Base-by-base conservation (phyloP, 768 basidiomycete genomes). In the Trametes punicea region DNA sequence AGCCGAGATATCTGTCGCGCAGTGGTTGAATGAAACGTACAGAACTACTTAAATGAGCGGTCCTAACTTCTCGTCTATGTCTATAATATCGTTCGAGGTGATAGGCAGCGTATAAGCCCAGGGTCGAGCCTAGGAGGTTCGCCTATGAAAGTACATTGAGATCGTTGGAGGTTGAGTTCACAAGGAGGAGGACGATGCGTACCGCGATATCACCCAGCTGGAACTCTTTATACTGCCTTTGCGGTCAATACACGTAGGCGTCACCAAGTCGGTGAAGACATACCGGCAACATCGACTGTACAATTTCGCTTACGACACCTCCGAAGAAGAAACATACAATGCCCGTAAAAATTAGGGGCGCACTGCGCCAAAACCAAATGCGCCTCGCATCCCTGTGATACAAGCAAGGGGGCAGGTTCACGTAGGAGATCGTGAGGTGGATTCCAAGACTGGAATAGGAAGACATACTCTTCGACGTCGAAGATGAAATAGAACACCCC, bases 341-440 rank as follows among this genome's bases (percentile, higher is more conserved):
- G 4, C 70, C 69, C 1, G 92, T 90, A 65, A 88, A 79, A 44
- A 90, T 82, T 10, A 90, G 68, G 8, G 81, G 78, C 25, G 83
- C 78, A 67, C 87, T 79, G 26, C 90, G 80, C 91, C 91, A 93
- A 62, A 90, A 87, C 90, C 92, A 93, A 70, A 93, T 80, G 59
- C 90, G 77, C 56, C 90, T 75, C 6, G 85, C 84, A 50, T 85
- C 85, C 67, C 91, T 93, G 36, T 6, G 41, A 16, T 36, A 20
- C 18, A 16, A 23, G 3, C 13, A 2, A 38, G 8, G 33, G 10
- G 13, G 7, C 7, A 44, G 36, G 26, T 15, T 16, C 16, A 15
- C 15, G 26, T n/a, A 1, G 11, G 34, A 25, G 4, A n/a, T n/a
- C 27, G 21, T 46, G 48, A 21, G 30, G 23, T 44, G 31, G 46